Percentiles rank a stretch among this genome's conserved stretches.
Evolutionary conservation across 495 filamentous ascomycete genomes (phyloP).

Genomic region (Aspergillus heteromorphus): DNA sequence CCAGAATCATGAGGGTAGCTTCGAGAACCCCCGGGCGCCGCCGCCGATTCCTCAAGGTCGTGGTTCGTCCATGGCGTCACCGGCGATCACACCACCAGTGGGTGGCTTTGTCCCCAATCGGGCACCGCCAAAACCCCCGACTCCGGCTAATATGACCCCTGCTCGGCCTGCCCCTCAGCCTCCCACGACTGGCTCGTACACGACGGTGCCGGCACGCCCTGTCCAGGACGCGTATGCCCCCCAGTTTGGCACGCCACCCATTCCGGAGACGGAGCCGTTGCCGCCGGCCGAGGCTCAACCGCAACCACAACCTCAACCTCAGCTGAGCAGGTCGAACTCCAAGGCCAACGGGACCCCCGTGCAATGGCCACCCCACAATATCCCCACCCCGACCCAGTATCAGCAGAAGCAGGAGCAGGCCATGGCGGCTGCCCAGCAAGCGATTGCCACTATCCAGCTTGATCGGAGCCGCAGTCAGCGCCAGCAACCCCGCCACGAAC

Average conservation of each 20-base stretch:
- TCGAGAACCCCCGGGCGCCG: slow-evolving; percentile 92
- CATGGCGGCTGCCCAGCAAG: slow-evolving; percentile 68
- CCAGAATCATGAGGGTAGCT: slow-evolving; percentile 83
- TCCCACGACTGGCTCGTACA: slow-evolving; percentile 32
- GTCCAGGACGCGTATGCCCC: slow-evolving; percentile 21
- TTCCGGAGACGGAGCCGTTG: slow-evolving; percentile 52
- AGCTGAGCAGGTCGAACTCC: slow-evolving; percentile 37
- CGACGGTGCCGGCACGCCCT: slow-evolving; percentile 14
- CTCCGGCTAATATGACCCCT: slow-evolving; percentile 25
- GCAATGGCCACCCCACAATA: slow-evolving; percentile 24
- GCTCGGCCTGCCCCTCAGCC: slow-evolving; percentile 48
- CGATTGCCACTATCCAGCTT: slow-evolving; percentile 49
- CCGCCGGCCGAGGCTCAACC: slow-evolving; percentile 34
- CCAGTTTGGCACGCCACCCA: slow-evolving; percentile 28
- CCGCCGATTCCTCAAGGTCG: slow-evolving; percentile 70
- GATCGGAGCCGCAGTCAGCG: slow-evolving; percentile 66
- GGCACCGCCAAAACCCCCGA: slow-evolving; percentile 40
- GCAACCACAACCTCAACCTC: slow-evolving; percentile 32
- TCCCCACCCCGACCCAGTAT: slow-evolving; percentile 51
- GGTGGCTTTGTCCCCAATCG: slow-evolving; percentile 39
- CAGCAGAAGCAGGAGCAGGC: slow-evolving; percentile 83
- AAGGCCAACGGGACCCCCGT: slow-evolving; percentile 35
- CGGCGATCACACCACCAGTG: slow-evolving; percentile 28
- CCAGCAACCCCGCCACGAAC: slow-evolving; percentile 34
- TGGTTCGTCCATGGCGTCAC: slow-evolving; percentile 27